Percentiles rank a stretch among this genome's conserved stretches.
These are phyloP conservation scores for Xylaria nigripes DNA, from an alignment of 495 filamentous ascomycete genomes.

Conservation along the genomic window DNA sequence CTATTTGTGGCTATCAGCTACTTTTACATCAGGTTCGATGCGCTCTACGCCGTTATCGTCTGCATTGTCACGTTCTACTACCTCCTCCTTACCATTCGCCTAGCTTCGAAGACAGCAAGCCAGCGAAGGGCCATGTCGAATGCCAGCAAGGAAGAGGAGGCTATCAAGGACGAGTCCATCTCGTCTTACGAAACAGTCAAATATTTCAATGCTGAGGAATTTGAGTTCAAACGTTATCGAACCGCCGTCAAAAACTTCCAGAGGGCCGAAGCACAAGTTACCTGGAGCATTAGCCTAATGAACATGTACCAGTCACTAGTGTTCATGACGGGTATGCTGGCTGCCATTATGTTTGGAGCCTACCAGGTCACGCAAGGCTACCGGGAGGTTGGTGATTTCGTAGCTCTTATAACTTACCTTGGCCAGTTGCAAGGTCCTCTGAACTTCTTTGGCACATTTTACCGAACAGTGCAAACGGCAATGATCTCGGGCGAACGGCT, in stretches of 20 bases:
- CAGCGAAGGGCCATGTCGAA: conserved; percentile 91
- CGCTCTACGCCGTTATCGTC: conserved; percentile 87
- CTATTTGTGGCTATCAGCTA: conserved; percentile 78
- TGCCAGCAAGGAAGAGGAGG: conserved; percentile 86
- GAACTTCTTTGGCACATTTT: conserved; percentile 98
- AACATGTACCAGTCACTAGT: conserved; percentile 90
- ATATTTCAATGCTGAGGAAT: conserved; percentile 94
- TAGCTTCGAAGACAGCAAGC: conserved; percentile 88
- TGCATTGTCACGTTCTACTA: conserved; percentile 92
- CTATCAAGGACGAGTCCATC: conserved; percentile 97
- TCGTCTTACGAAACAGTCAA: conserved; percentile 97
- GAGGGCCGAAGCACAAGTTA: conserved; percentile 75
- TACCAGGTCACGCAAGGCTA: conserved; percentile 74
- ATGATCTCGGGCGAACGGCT: conserved; percentile 96
- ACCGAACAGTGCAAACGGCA: conserved; percentile 87
- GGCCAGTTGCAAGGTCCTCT: conserved; percentile 84
- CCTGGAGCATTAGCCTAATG: conserved; percentile 82
- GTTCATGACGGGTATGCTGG: conserved; percentile 82
- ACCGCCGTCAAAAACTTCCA: conserved; percentile 74
- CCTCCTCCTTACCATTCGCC: conserved; percentile 87
- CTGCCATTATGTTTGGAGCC: conserved; percentile 77
- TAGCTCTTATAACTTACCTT: conserved; percentile 78
- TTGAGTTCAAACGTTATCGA: conserved; percentile 68
- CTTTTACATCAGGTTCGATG: conserved; percentile 72
- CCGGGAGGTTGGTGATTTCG: conserved; percentile 69